Evolutionary conservation across 2,329 filamentous ascomycete species (phyloP), one percentile per base, ranked within the genome.

Genomic region (Penicillium capsulatum): DNA sequence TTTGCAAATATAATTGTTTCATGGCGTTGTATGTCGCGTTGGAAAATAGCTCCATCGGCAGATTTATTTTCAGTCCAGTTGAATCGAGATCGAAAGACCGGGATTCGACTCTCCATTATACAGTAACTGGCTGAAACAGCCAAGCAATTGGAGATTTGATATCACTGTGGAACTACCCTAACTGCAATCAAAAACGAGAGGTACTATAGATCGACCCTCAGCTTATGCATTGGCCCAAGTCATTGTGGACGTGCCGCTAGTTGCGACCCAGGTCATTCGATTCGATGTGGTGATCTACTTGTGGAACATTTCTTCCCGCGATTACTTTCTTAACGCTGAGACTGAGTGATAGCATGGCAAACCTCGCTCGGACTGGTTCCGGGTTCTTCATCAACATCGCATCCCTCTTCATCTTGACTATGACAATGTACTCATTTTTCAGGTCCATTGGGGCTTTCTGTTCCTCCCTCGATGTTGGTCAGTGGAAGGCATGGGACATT

Each of bases 271-370:
- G 50, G 75, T 80, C 2, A 50, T 73, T 6, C 61, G 81, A 4
- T 83, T 83, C 54, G 68, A 79, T 44, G 46, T 81, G 13, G 71
- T 81, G 16, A 75, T 81, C 10, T 83, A 83, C 53, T 83, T 76
- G 63, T 67, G n/a, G 50, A 17, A 61, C 49, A 5, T 14, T 1
- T 14, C 7, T n/a, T 28, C 7, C 1, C 1, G 4, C 4, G 8
- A 5, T 1, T n/a, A 3, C 11, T 1, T 17, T 6, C 3, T 31
- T 14, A 10, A 13, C 26, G 7, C 14, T 38, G 9, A n/a, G n/a
- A 53, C 35, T 6, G 17, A 15, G 30, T 5, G 19, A 2, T 31
- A 68, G 65, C 39, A 79, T 81, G 76, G 61, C 73, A 1, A 71
- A 74, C 29, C 67, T 82, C 5, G 63, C 72, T 15, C 64, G 75